These are phyloP conservation scores for Phragmites australis DNA, from an alignment of 176 grass and related monocot genomes.

Conservation along the genomic window DNA sequence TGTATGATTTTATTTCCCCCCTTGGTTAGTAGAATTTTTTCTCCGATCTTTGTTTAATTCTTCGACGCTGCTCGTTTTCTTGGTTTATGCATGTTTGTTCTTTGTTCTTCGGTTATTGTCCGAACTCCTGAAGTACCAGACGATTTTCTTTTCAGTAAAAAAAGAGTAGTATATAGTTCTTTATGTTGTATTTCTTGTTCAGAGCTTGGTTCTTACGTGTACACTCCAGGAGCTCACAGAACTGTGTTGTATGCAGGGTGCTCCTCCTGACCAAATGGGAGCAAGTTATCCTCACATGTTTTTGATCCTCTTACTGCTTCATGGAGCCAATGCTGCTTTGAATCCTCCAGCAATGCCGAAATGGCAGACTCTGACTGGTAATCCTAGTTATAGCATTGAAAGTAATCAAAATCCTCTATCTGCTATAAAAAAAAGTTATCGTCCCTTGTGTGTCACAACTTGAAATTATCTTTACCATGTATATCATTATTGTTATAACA, in stretches of 20 bases:
- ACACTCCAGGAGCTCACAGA: background rate
- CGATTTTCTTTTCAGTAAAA: too few relatives aligned
- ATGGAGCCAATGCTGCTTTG: constrained; percentile 49
- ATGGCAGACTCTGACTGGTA: constrained; percentile 81
- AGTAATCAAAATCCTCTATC: too few relatives aligned
- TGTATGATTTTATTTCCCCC: background rate
- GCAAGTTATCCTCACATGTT: constrained; percentile 57
- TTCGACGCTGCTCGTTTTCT: background rate
- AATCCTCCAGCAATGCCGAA: constrained; percentile 39
- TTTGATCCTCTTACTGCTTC: constrained; percentile 54
- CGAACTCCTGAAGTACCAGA: background rate
- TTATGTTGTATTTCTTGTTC: background rate
- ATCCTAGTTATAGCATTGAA: too few relatives aligned
- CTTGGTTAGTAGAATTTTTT: background rate
- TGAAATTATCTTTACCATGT: too few relatives aligned
- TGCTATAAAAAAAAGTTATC: too few relatives aligned
- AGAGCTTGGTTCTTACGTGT: background rate
- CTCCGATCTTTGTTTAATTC: background rate
- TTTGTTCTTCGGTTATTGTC: constrained; percentile 1
- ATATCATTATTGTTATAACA: too few relatives aligned
- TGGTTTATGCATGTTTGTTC: constrained; percentile 9
- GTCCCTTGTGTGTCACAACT: too few relatives aligned
- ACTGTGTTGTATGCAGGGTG: constrained; percentile 42
- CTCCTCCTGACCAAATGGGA: constrained; percentile 67
- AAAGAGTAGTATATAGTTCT: background rate